Evolutionary conservation across 2,329 filamentous ascomycete species (phyloP), one percentile per base, ranked within the genome.

Genomic region (Uncinocarpus reesii): DNA sequence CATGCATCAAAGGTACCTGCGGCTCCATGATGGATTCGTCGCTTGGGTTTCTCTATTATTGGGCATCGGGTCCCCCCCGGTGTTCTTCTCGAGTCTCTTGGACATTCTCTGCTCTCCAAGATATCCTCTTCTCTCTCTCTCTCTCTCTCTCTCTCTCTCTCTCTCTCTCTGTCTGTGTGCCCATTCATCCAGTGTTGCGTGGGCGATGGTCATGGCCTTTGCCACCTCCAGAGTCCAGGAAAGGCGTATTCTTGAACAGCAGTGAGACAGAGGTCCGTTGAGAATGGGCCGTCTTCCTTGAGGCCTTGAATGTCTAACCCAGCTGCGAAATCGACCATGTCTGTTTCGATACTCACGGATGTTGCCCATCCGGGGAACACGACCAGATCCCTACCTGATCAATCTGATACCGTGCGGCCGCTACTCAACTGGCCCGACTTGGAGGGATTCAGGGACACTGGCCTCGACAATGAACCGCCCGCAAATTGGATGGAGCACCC

Each of bases 351-450:
- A 20, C 34, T 47, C 10, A 18, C 45, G 15, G 41, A 18, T 8
- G 7, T 47, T 16, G n/a, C 45, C 15, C 36, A 41, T 28, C n/a
- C 11, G 18, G 3, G 7, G 11, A 16, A 10, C 8, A 20, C 36
- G 4, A 7, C 13, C 15, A 41, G 16, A 47, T 13, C 11, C 11
- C 20, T 41, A n/a, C n/a, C 45, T 24, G 18, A 15, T 41, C 45
- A 21, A 21, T 21, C 13, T 13, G 44, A 40, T 4, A 8, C 26
- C 7, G 45, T 20, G 11, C 36, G 32, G n/a, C 13, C 45, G 21
- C 26, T 52, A 8, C 37, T 37, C 6, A 49, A 52, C 47, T 56
- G 54, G 54, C 52, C 51, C n/a, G 34, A 42, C 18, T 21, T 53
- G 23, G 38, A 44, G 10, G 43, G 36, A 11, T 21, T 51, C 29